Evolutionary conservation across 306 rosid genomes (phyloP).

Genomic region (Oxytropis ochrocephala): DNA sequence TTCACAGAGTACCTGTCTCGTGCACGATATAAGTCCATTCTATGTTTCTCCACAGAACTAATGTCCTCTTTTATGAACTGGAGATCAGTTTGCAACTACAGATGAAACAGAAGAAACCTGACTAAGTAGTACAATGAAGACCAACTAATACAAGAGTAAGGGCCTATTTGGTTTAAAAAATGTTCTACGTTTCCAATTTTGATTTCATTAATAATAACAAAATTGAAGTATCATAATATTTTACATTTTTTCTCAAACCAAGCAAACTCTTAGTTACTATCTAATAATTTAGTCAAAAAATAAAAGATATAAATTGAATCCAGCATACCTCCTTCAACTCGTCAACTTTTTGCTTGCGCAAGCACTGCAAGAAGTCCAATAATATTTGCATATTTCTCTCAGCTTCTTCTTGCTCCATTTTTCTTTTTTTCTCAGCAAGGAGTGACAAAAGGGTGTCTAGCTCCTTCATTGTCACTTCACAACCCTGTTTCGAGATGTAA

Average conservation of each 20-base stretch:
- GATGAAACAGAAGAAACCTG: slow-evolving; percentile 11
- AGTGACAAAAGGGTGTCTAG: slow-evolving; percentile 68
- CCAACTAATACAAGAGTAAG: not conserved
- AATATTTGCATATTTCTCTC: slow-evolving; percentile 93
- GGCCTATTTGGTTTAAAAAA: not conserved
- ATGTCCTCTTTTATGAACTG: slow-evolving; percentile 88
- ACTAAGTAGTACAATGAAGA: slow-evolving; percentile 3
- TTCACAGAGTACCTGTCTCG: slow-evolving; percentile 63
- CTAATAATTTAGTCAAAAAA: slow-evolving; percentile 10
- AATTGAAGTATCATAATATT: not conserved
- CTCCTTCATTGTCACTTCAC: slow-evolving; percentile 85
- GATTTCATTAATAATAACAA: not conserved
- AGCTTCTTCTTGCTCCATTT: slow-evolving; percentile 98
- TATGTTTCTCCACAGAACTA: slow-evolving; percentile 77
- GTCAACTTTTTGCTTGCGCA: slow-evolving; percentile 77
- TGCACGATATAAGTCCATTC: slow-evolving; percentile 74
- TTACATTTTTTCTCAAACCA: not conserved
- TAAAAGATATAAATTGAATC: slow-evolving; percentile 2
- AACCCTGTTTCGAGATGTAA: slow-evolving; percentile 54
- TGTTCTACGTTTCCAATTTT: not conserved
- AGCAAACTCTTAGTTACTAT: not conserved
- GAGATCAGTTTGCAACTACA: slow-evolving; percentile 86
- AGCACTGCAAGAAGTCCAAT: slow-evolving; percentile 78
- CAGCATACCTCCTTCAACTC: slow-evolving; percentile 76
- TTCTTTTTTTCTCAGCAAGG: slow-evolving; percentile 85